A percentile compares a stretch with the other conserved stretches of the same genome.
Evolutionary conservation across 2,329 filamentous ascomycete genomes (phyloP).

Genomic region (Alternaria sp.): DNA sequence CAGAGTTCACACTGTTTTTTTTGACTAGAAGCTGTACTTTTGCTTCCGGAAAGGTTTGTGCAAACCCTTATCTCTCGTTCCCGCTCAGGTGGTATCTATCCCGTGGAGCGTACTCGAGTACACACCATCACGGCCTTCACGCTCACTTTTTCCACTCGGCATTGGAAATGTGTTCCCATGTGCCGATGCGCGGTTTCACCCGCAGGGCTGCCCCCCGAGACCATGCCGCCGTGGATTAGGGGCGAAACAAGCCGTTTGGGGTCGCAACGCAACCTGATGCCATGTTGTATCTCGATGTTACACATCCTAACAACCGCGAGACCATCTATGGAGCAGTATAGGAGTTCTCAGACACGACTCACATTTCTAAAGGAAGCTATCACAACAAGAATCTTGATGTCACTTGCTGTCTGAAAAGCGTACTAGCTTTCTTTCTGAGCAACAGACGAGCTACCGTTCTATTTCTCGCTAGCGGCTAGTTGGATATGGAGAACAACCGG

Average conservation of each 20-base stretch:
- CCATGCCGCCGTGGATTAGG: neutral
- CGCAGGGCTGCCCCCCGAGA: neutral
- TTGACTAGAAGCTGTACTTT: constrained; percentile 4
- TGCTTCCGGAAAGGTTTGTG: constrained; percentile 5
- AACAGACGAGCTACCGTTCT: neutral
- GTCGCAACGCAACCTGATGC: constrained; percentile 4
- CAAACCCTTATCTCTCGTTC: constrained; percentile 26
- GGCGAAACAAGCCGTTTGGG: constrained; percentile 6
- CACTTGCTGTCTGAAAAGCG: neutral
- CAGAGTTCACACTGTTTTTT: constrained; percentile 24
- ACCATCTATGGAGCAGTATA: neutral
- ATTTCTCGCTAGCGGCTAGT: neutral
- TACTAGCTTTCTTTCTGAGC: neutral
- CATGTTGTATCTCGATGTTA: constrained; percentile 23
- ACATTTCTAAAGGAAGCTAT: neutral
- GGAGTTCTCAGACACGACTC: neutral
- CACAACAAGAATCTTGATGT: neutral
- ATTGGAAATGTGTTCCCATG: neutral
- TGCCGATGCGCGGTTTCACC: constrained; percentile 3
- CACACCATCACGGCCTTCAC: constrained; percentile 12
- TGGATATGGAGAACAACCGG: neutral
- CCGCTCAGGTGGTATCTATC: constrained; percentile 40
- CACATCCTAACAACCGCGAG: constrained; percentile 6
- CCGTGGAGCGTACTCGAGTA: constrained; percentile 20
- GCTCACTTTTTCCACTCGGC: constrained; percentile 9